A percentile compares a stretch with the other conserved stretches of the same genome.
phyloP scores from a whole-genome alignment of 176 grass and related monocot genomes.

The Triticum monococcum region DNA sequence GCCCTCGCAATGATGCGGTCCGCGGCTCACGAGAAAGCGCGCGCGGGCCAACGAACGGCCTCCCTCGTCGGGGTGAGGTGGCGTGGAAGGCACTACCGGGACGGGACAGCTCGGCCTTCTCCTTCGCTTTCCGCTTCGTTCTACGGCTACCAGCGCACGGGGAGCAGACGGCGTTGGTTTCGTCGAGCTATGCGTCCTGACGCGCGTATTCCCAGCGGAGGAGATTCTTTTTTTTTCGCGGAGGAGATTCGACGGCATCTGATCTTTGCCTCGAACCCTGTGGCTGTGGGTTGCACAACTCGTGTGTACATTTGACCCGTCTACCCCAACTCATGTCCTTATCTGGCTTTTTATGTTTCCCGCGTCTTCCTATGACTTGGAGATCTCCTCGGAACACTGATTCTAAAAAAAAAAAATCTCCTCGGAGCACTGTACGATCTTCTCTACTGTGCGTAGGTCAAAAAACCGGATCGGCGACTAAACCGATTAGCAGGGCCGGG shows the following conservation, averaged over 20 bases:
- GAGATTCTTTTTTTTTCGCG: not conserved
- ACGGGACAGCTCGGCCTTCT: not conserved
- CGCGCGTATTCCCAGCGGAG: too few relatives aligned
- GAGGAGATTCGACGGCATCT: not conserved
- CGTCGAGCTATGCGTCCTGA: not conserved
- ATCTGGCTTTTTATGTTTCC: too few relatives aligned
- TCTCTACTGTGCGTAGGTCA: too few relatives aligned
- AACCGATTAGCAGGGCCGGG: too few relatives aligned
- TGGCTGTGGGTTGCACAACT: not conserved
- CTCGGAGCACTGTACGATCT: too few relatives aligned
- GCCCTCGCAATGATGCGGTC: not conserved
- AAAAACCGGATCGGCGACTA: too few relatives aligned
- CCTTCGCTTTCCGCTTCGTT: not conserved
- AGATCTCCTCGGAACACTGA: too few relatives aligned
- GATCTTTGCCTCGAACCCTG: not conserved
- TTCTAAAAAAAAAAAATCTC: too few relatives aligned
- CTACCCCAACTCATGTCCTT: too few relatives aligned
- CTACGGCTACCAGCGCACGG: not conserved
- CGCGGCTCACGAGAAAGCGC: conserved; percentile 23
- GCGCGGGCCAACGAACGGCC: not conserved
- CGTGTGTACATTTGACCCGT: too few relatives aligned
- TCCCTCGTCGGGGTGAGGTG: not conserved
- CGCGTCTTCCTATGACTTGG: too few relatives aligned
- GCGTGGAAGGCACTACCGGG: conserved; percentile 3
- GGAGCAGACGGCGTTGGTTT: not conserved